Evolutionary conservation across 352 stramenopile species (phyloP).

Genomic region (Phytophthora cactorum): DNA sequence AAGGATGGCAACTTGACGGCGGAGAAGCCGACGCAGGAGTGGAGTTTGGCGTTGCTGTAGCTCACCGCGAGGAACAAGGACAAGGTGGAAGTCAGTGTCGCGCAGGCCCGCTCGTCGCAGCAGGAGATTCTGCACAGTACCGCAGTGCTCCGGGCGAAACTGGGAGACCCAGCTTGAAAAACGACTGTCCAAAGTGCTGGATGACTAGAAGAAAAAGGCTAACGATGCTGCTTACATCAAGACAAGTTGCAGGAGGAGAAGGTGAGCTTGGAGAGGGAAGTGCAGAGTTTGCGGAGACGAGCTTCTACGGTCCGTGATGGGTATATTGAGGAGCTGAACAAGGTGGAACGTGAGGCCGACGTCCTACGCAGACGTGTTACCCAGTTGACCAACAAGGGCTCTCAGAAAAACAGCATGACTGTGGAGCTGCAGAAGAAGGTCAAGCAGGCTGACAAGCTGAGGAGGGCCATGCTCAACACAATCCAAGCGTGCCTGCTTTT

Average conservation of each 20-base stretch:
- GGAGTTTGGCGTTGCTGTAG: conserved; percentile 44
- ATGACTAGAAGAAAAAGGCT: conserved; percentile 52
- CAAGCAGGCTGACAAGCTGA: conserved; percentile 79
- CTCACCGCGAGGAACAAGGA: conserved; percentile 41
- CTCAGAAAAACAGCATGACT: conserved; percentile 77
- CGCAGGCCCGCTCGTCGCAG: conserved; percentile 41
- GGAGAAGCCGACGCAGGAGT: conserved; percentile 42
- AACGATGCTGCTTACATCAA: conserved; percentile 53
- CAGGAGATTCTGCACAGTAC: conserved; percentile 42
- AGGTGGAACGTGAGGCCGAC: conserved; percentile 75
- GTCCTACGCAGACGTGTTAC: conserved; percentile 71
- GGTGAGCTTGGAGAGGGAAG: conserved; percentile 75
- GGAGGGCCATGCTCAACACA: conserved; percentile 97
- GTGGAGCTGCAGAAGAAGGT: conserved; percentile 77
- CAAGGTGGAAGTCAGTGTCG: conserved; percentile 37
- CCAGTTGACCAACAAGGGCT: conserved; percentile 66
- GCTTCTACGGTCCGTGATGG: conserved; percentile 59
- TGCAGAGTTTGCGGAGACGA: conserved; percentile 63
- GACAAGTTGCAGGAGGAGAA: conserved; percentile 76
- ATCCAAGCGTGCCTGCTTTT: conserved; percentile 77
- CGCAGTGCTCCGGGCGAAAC: conserved; percentile 37
- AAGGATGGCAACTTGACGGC: conserved; percentile 47
- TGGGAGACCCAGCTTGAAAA: conserved; percentile 67
- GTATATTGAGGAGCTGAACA: conserved; percentile 72
- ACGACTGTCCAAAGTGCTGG: conserved; percentile 59